These are phyloP conservation scores for Aureoboletus auriporus DNA, from an alignment of 768 basidiomycete species.

Conservation along the genomic window DNA sequence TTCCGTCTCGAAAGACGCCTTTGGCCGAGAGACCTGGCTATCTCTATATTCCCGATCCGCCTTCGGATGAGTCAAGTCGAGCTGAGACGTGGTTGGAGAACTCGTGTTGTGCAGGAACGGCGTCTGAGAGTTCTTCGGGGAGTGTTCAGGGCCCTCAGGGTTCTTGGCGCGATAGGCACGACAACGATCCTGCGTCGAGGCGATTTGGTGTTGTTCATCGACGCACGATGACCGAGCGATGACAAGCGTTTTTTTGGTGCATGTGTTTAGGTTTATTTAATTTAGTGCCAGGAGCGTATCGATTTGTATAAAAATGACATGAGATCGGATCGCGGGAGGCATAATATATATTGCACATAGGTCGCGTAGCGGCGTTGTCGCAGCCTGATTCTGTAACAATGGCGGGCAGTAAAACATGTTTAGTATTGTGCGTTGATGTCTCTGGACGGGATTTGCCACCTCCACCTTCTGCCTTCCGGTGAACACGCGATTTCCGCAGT, in stretches of 20 bases:
- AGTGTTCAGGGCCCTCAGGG: background rate
- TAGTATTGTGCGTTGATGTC: too few relatives aligned
- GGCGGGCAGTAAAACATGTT: too few relatives aligned
- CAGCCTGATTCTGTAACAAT: too few relatives aligned
- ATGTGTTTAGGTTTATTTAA: background rate
- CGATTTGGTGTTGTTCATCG: conserved; percentile 1
- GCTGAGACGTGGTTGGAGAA: conserved; percentile 11
- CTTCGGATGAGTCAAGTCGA: conserved; percentile 3
- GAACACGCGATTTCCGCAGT: too few relatives aligned
- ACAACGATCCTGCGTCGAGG: conserved; percentile 20
- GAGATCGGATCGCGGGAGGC: background rate
- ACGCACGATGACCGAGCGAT: conserved; percentile 9
- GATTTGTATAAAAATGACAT: conserved; percentile 12
- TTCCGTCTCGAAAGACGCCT: conserved; percentile 6
- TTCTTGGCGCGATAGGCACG: conserved; percentile 22
- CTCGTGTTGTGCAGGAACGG: background rate
- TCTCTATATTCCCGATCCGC: conserved; percentile 11
- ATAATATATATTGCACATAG: too few relatives aligned
- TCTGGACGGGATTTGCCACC: too few relatives aligned
- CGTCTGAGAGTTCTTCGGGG: too few relatives aligned
- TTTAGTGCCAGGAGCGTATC: background rate
- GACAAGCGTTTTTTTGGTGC: background rate
- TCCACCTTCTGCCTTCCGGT: too few relatives aligned
- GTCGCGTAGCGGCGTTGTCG: too few relatives aligned
- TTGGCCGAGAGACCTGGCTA: conserved; percentile 8